Evolutionary conservation across 305 asterid species (phyloP), one percentile per base, ranked within the genome.

Genomic region (Fraxinus velutina): DNA sequence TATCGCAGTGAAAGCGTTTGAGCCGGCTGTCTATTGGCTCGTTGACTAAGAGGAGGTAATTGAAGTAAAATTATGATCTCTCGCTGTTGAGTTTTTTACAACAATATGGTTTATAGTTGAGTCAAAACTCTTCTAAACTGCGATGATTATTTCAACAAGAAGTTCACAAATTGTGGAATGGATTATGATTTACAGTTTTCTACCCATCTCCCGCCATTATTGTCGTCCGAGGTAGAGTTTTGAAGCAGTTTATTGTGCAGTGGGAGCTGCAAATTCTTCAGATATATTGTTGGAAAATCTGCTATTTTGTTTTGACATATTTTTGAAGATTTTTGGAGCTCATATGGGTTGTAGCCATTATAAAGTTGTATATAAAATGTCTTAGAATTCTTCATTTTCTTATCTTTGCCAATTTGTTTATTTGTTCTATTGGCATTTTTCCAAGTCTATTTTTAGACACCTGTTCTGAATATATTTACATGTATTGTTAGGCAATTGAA

Each of bases 1-100:
- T 24, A 6, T 13, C 79, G 84, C 83, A 82, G 87, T 77, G 44
- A 79, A 64, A 64, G 73, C 27, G 15, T 36, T 34, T 77, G 24
- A 29, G 37, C 75, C 70, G 64, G 79, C 52, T 71, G 70, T 42
- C 68, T 75, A 33, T 27, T 12, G 64, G 75, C 68, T 52, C 62
- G 70, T 80, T 1, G 22, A 52, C 70, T 75, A 55, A n/a, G 10
- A 55, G 64, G 73, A 68, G 79, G 86, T 77, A 77, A 57, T 44
- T 37, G 29, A 50, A 68, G 24, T 72, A 79, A 10, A 73, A 39
- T 36, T 15, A 50, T 80, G 78, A 37, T 70, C 12, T n/a, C 78
- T 70, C 62, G 5, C 47, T 10, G 24, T 5, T 5, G 64, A 55
- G 64, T 55, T 17, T 55, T 47, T 47, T 12, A 17, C 19, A 2